Percentiles rank a stretch among this genome's conserved stretches.
These are phyloP conservation scores for Aegilops longissima DNA, from an alignment of 176 grass and related monocot species.

Conservation along the genomic window DNA sequence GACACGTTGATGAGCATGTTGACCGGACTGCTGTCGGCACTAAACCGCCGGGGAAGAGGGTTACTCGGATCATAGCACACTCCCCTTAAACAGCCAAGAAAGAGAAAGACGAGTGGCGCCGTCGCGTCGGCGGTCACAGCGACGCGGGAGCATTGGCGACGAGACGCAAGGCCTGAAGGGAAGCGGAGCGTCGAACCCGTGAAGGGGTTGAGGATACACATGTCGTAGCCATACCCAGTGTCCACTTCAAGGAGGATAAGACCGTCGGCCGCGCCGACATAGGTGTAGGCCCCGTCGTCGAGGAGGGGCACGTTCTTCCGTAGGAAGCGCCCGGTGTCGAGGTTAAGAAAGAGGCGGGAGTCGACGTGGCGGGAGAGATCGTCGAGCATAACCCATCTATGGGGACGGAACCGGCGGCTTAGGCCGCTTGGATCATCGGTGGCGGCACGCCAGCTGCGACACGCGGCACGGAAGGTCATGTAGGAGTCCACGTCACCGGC, in stretches of 20 bases:
- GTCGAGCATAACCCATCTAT: background rate
- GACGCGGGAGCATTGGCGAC: background rate
- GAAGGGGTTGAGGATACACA: background rate
- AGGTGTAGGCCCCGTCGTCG: background rate
- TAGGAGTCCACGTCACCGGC: background rate
- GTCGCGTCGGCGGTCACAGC: background rate
- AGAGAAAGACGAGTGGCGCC: background rate
- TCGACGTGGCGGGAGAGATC: background rate
- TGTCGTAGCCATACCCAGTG: background rate
- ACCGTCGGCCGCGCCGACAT: background rate
- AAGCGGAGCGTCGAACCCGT: background rate
- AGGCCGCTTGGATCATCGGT: background rate
- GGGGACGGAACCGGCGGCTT: background rate
- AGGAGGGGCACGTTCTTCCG: background rate
- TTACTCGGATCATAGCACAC: background rate
- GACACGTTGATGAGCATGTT: background rate
- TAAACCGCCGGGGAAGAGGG: background rate
- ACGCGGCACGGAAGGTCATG: background rate
- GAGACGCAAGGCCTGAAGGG: background rate
- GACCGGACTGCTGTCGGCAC: accelerated
- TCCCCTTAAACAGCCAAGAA: background rate
- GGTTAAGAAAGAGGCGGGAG: background rate
- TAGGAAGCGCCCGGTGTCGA: background rate
- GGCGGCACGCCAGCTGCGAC: background rate
- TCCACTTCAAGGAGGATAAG: background rate